phyloP scores from a whole-genome alignment of 1,139 yeast species.

The Lodderomyces elongisporus region DNA sequence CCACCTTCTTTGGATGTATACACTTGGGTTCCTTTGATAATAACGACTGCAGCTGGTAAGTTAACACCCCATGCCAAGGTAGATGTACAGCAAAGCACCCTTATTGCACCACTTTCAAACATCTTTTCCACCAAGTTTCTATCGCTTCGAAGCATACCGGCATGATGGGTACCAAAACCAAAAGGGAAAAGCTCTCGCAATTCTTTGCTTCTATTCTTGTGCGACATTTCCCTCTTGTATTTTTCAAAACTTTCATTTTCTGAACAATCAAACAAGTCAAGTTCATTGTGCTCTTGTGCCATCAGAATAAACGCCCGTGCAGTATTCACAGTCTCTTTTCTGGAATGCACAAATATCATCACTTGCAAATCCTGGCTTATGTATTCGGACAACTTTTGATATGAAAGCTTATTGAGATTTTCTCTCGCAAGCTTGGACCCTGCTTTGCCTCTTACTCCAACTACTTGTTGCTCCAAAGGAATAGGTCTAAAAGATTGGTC shows the following conservation, averaged over 20 bases:
- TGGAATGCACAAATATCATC: conserved; percentile 94
- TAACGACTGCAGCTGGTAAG: conserved; percentile 95
- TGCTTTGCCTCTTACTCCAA: conserved; percentile 87
- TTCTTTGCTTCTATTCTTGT: conserved; percentile 71
- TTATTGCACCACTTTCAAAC: conserved; percentile 81
- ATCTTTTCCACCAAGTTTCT: conserved; percentile 84
- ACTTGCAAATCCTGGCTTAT: conserved; percentile 76
- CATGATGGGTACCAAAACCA: conserved; percentile 96
- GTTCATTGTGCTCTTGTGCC: conserved; percentile 60
- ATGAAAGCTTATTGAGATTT: conserved; percentile 70
- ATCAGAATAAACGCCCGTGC: conserved; percentile 67
- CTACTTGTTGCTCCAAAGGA: conserved; percentile 80
- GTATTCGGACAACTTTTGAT: conserved; percentile 69
- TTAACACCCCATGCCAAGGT: conserved; percentile 99
- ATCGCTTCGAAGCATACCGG: conserved; percentile 92
- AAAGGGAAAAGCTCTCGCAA: conserved; percentile 70
- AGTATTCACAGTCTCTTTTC: conserved; percentile 87
- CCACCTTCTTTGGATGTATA: conserved; percentile 96
- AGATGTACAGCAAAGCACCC: conserved; percentile 92
- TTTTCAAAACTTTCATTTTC: conserved; percentile 40
- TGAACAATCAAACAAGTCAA: conserved; percentile 57
- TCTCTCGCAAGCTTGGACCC: conserved; percentile 64
- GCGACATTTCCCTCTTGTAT: conserved; percentile 60
- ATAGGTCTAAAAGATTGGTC: conserved; percentile 93
- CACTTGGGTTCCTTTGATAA: conserved; percentile 92